A percentile compares a stretch with the other conserved stretches of the same genome.
These are phyloP conservation scores for Scedosporium boydii DNA, from an alignment of 2,329 filamentous ascomycete genomes.

Conservation along the genomic window DNA sequence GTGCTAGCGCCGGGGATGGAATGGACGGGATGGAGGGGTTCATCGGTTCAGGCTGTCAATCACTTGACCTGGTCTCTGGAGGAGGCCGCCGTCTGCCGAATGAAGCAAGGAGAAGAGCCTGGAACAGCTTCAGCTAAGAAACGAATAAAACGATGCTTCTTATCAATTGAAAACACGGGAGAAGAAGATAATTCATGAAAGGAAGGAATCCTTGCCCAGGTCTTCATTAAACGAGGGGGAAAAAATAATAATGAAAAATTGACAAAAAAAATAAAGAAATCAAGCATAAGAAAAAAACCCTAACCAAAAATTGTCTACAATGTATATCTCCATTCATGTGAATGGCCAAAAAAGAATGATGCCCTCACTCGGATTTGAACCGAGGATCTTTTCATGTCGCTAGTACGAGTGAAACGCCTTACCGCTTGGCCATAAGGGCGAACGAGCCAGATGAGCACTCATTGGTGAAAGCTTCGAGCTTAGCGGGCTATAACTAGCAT, in stretches of 20 bases:
- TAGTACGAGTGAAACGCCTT: slow-evolving; percentile 24
- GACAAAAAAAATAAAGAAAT: not conserved
- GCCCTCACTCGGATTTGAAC: slow-evolving; percentile 24
- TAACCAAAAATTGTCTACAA: not conserved
- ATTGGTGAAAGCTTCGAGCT: not conserved
- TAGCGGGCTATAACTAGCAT: not conserved
- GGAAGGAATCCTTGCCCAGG: too few species aligned
- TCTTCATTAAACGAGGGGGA: not conserved
- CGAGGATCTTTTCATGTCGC: slow-evolving; percentile 20
- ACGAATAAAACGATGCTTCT: too few species aligned
- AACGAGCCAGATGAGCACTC: not conserved
- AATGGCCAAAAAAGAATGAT: slow-evolving; percentile 1
- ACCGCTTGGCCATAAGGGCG: slow-evolving; percentile 22
- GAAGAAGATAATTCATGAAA: too few species aligned
- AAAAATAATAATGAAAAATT: not conserved
- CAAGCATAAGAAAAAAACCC: not conserved
- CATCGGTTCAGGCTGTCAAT: not conserved
- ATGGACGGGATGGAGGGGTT: not conserved
- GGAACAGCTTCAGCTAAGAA: too few species aligned
- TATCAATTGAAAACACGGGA: too few species aligned
- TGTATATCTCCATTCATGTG: not conserved
- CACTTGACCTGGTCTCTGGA: not conserved
- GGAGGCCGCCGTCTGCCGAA: not conserved
- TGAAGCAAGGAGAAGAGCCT: not conserved
- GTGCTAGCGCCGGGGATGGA: not conserved